Evolutionary conservation across 305 asterid genomes (phyloP).

Genomic region (Withania somnifera): DNA sequence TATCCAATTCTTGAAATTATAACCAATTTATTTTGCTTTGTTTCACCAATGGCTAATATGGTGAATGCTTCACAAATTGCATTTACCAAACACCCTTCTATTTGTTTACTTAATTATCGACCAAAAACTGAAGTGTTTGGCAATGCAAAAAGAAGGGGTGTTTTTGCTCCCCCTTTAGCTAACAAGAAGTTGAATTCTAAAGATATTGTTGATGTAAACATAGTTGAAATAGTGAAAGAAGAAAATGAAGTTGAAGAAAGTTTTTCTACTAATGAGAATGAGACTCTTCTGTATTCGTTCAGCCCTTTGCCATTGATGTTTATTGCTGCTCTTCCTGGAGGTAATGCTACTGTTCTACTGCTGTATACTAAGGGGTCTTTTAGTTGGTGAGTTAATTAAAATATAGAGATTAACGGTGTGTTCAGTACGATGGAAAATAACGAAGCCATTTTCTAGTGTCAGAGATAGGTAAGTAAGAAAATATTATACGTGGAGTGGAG

Average conservation of each 20-base stretch:
- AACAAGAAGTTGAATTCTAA: constrained; percentile 11
- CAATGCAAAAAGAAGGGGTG: not conserved
- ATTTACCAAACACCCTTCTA: constrained; percentile 15
- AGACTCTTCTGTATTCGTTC: constrained; percentile 44
- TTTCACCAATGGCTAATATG: constrained; percentile 29
- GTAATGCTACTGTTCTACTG: too few species aligned
- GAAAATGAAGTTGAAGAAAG: constrained; percentile 16
- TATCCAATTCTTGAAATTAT: not conserved
- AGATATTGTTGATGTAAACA: constrained; percentile 5
- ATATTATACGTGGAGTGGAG: too few species aligned
- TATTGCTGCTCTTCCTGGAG: constrained; percentile 82
- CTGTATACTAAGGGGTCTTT: too few species aligned
- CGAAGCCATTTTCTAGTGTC: too few species aligned
- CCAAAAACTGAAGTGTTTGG: constrained; percentile 1
- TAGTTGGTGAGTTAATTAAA: too few species aligned
- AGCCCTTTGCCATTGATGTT: constrained; percentile 45
- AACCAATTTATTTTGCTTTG: not conserved
- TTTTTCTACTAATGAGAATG: constrained; percentile 18
- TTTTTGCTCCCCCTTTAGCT: constrained; percentile 20
- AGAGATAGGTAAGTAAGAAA: too few species aligned
- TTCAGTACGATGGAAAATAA: too few species aligned
- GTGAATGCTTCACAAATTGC: constrained; percentile 38
- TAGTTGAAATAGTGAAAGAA: constrained; percentile 9
- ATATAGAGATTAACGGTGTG: too few species aligned
- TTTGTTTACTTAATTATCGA: constrained; percentile 9